Conservation (phyloP, 441 rosid species). For the Pelargonium fulgidum region DNA sequence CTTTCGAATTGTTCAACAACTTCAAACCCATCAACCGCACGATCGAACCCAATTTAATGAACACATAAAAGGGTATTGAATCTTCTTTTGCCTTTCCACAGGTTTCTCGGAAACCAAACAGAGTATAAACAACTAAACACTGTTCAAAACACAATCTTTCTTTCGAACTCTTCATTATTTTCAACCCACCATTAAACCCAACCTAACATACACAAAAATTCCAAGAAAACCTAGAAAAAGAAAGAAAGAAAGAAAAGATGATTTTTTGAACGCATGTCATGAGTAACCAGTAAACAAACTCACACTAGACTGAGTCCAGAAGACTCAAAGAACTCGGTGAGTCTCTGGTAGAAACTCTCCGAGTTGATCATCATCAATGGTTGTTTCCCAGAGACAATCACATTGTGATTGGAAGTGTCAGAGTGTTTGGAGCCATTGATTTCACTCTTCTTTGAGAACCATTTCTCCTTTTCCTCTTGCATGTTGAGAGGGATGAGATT, state of each 20-base stretch:
- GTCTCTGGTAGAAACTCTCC: constrained; percentile 3
- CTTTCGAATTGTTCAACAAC: no score
- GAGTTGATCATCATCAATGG: background rate
- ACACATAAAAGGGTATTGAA: background rate
- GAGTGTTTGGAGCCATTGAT: background rate
- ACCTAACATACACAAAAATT: background rate
- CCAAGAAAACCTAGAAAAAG: no score
- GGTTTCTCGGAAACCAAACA: background rate
- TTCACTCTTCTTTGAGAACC: background rate
- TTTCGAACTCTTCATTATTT: no score
- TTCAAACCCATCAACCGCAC: background rate
- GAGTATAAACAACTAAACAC: background rate
- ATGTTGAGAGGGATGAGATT: background rate
- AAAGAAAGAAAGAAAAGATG: no score
- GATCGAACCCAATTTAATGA: no score
- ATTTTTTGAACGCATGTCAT: background rate
- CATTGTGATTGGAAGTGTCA: background rate
- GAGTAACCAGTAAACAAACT: background rate
- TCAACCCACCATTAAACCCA: background rate
- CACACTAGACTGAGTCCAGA: constrained; percentile 5
- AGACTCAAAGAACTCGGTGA: background rate
- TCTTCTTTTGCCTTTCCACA: background rate
- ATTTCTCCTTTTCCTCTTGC: background rate
- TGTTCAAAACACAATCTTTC: background rate
- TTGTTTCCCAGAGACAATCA: background rate